Percentiles rank a stretch among this genome's conserved stretches.
Evolutionary conservation across 1,284 basidiomycete genomes (phyloP).

Genomic region (Irpex sp.): DNA sequence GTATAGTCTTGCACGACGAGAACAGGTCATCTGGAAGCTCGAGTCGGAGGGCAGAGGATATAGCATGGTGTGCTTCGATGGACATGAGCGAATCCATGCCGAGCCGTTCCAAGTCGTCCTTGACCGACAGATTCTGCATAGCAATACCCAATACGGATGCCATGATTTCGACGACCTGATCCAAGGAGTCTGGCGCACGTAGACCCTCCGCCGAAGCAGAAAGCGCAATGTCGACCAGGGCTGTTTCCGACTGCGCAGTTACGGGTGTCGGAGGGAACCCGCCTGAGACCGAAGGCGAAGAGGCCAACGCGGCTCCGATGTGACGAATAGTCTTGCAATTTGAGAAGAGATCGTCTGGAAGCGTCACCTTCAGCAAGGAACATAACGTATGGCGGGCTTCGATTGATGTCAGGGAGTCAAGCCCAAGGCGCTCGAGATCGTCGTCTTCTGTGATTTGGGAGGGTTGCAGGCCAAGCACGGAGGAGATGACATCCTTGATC

Average conservation of each 20-base stretch:
- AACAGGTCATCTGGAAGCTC: conserved; percentile 30
- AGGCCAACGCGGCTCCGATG: conserved; percentile 3
- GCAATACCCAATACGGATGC: conserved; percentile 46
- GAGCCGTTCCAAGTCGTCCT: conserved; percentile 41
- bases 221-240: conserved; percentile 9
- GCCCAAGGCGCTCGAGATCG: conserved; percentile 43
- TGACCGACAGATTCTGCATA: conserved; percentile 36
- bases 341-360: conserved; percentile 29
- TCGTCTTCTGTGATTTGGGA: conserved; percentile 28
- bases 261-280: not conserved
- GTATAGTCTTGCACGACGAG: not conserved
- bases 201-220: conserved; percentile 10
- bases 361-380: conserved; percentile 29
- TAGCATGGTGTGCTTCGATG: conserved; percentile 49
- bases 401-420: conserved; percentile 56
- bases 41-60: conserved; percentile 37
- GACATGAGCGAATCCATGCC: conserved; percentile 64
- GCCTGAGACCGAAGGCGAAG: conserved; percentile 18
- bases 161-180: conserved; percentile 38
- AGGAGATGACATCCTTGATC: conserved; percentile 36
- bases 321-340: conserved; percentile 33
- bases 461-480: conserved; percentile 36
- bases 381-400: conserved; percentile 42
- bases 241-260: not conserved
- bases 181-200: conserved; percentile 15